Conservation (phyloP, 2,329 filamentous ascomycete species). For the Fusarium mangiferae region DNA sequence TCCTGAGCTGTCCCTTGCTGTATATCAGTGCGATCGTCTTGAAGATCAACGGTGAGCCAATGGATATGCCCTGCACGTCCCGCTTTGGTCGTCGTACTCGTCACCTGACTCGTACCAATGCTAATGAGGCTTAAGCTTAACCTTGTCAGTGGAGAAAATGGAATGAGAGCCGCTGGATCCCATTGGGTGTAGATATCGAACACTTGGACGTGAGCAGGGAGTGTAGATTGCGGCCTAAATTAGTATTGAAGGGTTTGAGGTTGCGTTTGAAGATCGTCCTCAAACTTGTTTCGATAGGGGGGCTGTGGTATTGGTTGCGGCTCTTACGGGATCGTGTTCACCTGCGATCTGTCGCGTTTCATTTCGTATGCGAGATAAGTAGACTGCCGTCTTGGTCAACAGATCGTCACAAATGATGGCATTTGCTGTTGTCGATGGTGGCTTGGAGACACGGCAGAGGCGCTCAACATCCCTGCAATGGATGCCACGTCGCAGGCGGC, state of each 20-base stretch:
- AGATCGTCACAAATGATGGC: not conserved
- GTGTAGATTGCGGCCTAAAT: slow-evolving; percentile 11
- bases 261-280: slow-evolving; percentile 18
- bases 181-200: slow-evolving; percentile 5
- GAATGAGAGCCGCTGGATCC: not conserved
- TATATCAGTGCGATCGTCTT: slow-evolving; percentile 22
- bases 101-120: slow-evolving; percentile 18
- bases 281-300: slow-evolving; percentile 15
- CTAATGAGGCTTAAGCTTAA: slow-evolving; percentile 12
- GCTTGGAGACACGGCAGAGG: not conserved
- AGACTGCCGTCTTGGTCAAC: not conserved
- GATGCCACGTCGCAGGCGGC: not conserved
- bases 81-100: not conserved
- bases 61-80: not conserved
- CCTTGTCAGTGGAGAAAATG: not conserved
- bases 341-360: slow-evolving; percentile 12
- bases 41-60: slow-evolving; percentile 31
- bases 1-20: slow-evolving; percentile 4
- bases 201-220: not conserved
- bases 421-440: not conserved
- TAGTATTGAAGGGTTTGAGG: not conserved
- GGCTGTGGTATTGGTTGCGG: not conserved
- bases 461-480: not conserved
- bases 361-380: slow-evolving; percentile 25
- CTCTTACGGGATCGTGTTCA: not conserved